Percentiles rank a stretch among this genome's conserved stretches.
phyloP scores from a whole-genome alignment of 805 yeast species.

The Kockiozyma suomiensis region DNA sequence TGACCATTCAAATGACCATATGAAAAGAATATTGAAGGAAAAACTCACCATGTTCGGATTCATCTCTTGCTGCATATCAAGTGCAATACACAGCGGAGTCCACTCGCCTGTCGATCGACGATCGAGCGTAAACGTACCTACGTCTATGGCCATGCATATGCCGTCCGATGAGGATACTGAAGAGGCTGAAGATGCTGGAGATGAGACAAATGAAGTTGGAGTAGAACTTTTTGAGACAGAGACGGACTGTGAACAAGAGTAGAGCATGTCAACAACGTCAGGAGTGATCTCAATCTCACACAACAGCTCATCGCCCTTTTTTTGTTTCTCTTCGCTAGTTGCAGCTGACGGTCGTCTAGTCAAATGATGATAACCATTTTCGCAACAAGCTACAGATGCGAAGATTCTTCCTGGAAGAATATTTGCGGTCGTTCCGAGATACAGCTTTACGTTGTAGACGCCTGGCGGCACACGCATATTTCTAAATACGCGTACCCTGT shows the following conservation, averaged over 20 bases:
- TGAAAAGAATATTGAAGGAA: too few relatives aligned
- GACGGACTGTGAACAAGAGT: neutral
- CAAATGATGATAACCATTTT: neutral
- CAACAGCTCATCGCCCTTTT: neutral
- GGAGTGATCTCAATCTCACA: neutral
- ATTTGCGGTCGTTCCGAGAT: slow-evolving; percentile 1
- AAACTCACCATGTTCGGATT: slow-evolving; percentile 1
- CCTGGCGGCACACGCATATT: slow-evolving; percentile 16
- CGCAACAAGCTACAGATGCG: neutral
- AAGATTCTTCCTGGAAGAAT: slow-evolving; percentile 6
- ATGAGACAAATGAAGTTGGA: too few relatives aligned
- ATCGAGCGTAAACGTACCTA: neutral
- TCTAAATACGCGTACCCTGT: slow-evolving; percentile 3
- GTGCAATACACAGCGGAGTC: neutral
- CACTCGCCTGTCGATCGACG: neutral
- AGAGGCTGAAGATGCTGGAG: too few relatives aligned
- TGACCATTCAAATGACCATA: too few relatives aligned
- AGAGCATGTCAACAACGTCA: neutral
- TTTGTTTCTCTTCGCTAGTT: too few relatives aligned
- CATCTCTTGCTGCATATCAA: neutral
- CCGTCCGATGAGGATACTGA: too few relatives aligned
- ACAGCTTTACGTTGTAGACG: neutral
- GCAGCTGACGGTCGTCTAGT: too few relatives aligned
- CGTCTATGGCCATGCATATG: neutral
- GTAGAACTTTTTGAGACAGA: neutral